These are phyloP conservation scores for Eucalyptus paniculata DNA, from an alignment of 345 rosid species.

Conservation along the genomic window DNA sequence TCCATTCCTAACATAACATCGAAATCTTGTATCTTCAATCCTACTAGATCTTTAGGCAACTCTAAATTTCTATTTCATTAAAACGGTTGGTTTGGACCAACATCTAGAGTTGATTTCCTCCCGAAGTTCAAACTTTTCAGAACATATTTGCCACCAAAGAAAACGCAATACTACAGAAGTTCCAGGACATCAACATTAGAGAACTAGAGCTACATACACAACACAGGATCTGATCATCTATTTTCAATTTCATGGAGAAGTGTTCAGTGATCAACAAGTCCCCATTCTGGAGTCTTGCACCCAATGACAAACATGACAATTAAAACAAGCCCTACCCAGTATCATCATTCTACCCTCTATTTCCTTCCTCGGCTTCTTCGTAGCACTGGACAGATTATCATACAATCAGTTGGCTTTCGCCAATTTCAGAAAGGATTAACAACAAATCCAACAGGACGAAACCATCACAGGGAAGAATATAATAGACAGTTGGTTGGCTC, in stretches of 20 bases:
- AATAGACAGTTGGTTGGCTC: background rate
- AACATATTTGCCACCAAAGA: background rate
- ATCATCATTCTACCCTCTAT: background rate
- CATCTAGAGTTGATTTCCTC: background rate
- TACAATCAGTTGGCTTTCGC: background rate
- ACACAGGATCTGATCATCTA: background rate
- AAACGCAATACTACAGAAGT: background rate
- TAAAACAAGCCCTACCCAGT: background rate
- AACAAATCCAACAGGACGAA: background rate
- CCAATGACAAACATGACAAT: background rate
- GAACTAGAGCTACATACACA: background rate
- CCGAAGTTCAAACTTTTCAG: background rate
- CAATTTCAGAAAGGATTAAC: background rate
- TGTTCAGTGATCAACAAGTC: background rate
- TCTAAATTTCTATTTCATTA: background rate
- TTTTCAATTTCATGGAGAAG: background rate
- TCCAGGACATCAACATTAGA: background rate
- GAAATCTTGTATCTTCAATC: background rate
- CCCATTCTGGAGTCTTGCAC: background rate
- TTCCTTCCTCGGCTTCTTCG: background rate
- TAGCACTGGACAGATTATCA: background rate
- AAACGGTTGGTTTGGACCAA: background rate
- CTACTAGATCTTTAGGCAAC: background rate
- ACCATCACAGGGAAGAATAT: background rate
- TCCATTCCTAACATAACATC: background rate